Conservation (phyloP, 2,329 filamentous ascomycete species). For the Bipolaris cookei region DNA sequence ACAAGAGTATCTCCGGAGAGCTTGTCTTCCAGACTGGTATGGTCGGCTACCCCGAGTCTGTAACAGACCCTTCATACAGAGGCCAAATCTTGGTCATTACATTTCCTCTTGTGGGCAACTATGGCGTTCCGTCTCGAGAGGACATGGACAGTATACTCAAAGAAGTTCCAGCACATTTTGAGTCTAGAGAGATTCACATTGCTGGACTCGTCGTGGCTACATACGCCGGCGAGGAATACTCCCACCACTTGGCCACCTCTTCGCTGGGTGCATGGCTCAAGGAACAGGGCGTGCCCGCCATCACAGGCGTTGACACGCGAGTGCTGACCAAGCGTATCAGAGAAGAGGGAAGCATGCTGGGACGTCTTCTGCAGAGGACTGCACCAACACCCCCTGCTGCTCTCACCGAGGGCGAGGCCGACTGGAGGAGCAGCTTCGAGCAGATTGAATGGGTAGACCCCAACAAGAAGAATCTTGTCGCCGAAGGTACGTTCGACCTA, state of each 20-base stretch:
- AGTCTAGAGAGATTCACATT: conserved; percentile 90
- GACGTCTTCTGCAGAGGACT: conserved; percentile 81
- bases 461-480: conserved; percentile 90
- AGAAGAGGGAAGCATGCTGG: conserved; percentile 94
- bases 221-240: conserved; percentile 94
- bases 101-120: conserved; percentile 95
- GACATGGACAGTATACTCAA: conserved; percentile 82
- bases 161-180: conserved; percentile 90
- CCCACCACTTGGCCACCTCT: conserved; percentile 88
- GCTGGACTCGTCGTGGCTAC: conserved; percentile 88
- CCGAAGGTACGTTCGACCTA: conserved; percentile 70
- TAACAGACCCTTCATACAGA: conserved; percentile 86
- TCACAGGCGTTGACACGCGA: conserved; percentile 93
- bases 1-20: conserved; percentile 94
- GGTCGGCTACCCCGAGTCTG: conserved; percentile 96
- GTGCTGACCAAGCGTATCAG: conserved; percentile 93
- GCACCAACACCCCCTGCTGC: conserved; percentile 36
- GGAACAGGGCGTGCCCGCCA: conserved; percentile 90
- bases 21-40: conserved; percentile 99
- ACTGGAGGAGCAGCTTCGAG: conserved; percentile 71
- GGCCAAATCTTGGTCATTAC: conserved; percentile 96
- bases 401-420: conserved; percentile 39
- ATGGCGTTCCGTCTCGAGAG: conserved; percentile 90
- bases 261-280: conserved; percentile 95
- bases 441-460: conserved; percentile 87